These are phyloP conservation scores for Penstemon davidsonii DNA, from an alignment of 257 asterid species.

Conservation along the genomic window DNA sequence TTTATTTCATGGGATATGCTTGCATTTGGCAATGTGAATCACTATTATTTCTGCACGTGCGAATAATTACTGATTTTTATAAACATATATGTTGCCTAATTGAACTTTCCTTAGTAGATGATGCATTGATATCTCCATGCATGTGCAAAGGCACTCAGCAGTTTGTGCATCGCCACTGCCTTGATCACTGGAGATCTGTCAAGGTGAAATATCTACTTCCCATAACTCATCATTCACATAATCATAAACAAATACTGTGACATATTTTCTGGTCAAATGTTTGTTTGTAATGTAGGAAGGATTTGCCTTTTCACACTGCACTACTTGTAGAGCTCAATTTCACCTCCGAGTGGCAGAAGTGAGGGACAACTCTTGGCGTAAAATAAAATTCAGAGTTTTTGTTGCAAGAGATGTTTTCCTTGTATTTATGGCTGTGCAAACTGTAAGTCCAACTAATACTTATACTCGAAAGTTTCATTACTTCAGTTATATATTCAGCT, in stretches of 20 bases:
- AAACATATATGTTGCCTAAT: not conserved
- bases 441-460: slow-evolving; percentile 37
- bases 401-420: slow-evolving; percentile 60
- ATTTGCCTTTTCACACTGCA: slow-evolving; percentile 63
- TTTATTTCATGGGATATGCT: no score
- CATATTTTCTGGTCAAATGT: slow-evolving; percentile 1
- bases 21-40: no score
- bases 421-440: slow-evolving; percentile 54
- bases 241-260: not conserved
- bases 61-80: no score
- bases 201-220: slow-evolving; percentile 34
- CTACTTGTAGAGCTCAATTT: slow-evolving; percentile 61
- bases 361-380: slow-evolving; percentile 49
- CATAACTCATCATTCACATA: not conserved
- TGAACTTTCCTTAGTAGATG: slow-evolving; percentile 33
- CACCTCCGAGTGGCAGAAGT: slow-evolving; percentile 45
- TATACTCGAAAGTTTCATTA: not conserved
- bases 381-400: slow-evolving; percentile 51
- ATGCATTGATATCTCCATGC: slow-evolving; percentile 56
- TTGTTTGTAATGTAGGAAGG: slow-evolving; percentile 47
- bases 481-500: not conserved
- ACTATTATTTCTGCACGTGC: no score
- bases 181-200: slow-evolving; percentile 63
- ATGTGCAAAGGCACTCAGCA: slow-evolving; percentile 65
- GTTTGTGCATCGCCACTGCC: slow-evolving; percentile 59